phyloP scores from a whole-genome alignment of 352 stramenopile species.

The Blastocystis sp. region DNA sequence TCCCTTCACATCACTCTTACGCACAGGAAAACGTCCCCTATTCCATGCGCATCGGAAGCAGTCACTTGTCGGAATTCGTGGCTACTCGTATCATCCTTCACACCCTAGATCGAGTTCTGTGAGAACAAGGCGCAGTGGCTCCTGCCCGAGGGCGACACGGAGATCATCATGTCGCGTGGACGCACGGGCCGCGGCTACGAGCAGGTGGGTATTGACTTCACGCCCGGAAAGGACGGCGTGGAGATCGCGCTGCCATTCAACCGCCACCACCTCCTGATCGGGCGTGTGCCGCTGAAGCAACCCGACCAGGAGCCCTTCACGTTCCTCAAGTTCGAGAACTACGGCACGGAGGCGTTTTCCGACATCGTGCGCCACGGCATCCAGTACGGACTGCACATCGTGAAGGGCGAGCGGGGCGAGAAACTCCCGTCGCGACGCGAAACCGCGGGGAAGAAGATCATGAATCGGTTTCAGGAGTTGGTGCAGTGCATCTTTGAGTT shows the following conservation, averaged over 20 bases:
- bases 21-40: constrained; percentile 48
- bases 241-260: constrained; percentile 59
- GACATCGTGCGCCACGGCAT: constrained; percentile 53
- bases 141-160: constrained; percentile 61
- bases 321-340: constrained; percentile 71
- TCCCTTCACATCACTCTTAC: not conserved
- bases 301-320: constrained; percentile 29
- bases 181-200: constrained; percentile 50
- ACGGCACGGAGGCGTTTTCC: constrained; percentile 28
- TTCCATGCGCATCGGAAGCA: constrained; percentile 69
- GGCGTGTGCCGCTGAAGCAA: constrained; percentile 61
- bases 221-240: not conserved
- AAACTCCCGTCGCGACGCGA: constrained; percentile 54
- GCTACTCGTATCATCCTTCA: not conserved
- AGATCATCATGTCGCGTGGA: constrained; percentile 62
- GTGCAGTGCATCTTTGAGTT: constrained; percentile 63
- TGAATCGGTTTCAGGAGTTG: constrained; percentile 51
- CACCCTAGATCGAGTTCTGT: constrained; percentile 55
- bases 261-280: constrained; percentile 33
- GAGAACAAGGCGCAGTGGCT: constrained; percentile 71
- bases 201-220: constrained; percentile 55
- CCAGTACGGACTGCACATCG: constrained; percentile 55
- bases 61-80: constrained; percentile 44
- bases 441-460: constrained; percentile 54
- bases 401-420: constrained; percentile 37